Evolutionary conservation across 495 filamentous ascomycete genomes (phyloP), one percentile per base, ranked within the genome.

Genomic region (Parmelia sp.): DNA sequence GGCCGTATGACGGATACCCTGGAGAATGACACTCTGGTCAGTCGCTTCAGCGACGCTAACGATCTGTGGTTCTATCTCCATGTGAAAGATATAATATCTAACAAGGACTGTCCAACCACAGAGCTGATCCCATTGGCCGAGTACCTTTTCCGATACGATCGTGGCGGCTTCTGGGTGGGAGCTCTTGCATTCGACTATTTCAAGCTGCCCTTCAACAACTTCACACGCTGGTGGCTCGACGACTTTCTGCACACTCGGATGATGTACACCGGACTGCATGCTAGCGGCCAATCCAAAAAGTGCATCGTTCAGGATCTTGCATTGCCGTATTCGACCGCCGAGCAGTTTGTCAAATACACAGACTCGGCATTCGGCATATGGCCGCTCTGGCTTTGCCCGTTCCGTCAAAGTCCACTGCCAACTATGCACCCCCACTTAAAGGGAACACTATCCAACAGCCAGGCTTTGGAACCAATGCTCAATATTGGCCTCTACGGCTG

Each of bases 61-160:
- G 84, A 86, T 65, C 79, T 83, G 8, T 87, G 84, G 84, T 86
- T 81, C 70, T 85, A 85, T 55, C 73, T 85, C 2, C 82, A 86
- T 63, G 82, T 74, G 21, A n/a, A 70, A 12, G 58, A 69, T 4
- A 45, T 14, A 3, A 58, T 72, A 37, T 7, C 25, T 5, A 66
- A 67, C 1, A 53, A 33, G 23, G n/a, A 56, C 3, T 57, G 17
- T 19, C 70, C 77, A 4, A 58, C 68, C 7, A 73, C 65, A 29
- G 81, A 86, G 45, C 71, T 73, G 33, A 80, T 85, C 45, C 84
- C 84, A 17, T 70, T 85, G 12, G 75, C 73, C 9, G 83, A 86
- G 39, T 86, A 87, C 63, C 77, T 84, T 40, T 86, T 87, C 70
- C 81, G 84, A 4, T 86, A 87, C 69, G 84, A 87, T 66, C 80